Evolutionary conservation across 208 protist species (phyloP), one percentile per base, ranked within the genome.

Genomic region (Angomonas deanei): DNA sequence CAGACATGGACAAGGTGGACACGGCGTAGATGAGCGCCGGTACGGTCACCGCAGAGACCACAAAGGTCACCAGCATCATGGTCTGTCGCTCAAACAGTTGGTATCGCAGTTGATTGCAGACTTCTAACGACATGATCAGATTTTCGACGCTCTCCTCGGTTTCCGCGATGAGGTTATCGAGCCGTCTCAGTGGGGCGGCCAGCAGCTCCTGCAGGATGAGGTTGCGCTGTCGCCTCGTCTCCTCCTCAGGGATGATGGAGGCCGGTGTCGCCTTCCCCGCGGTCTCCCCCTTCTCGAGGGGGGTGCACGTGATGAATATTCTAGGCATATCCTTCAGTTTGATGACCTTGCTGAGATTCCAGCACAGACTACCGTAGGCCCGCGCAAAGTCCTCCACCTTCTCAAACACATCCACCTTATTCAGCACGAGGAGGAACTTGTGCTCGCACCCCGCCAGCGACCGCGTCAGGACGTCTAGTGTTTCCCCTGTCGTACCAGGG

Each of bases 301-400:
- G 70, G 0, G 79, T 86, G 59, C 70, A 96, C 21, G 86, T 97
- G 4, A 87, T 96, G 77, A 95, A 96, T 67, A 97, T 94, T 30
- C 76, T 84, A 23, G 92, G 92, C 38, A 96, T 78, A 56, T 97
- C 92, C 64, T 97, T 96, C 69, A 90, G 77, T 26, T 68, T 72
- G 60, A 97, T 81, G 10, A 95, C 86, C 60, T 96, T 96, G 64
- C 84, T 85, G 0, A 96, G 78, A 63, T 96, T 94, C 92, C 92
- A 97, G 84, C 89, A 97, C 3, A 97, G 77, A 2, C 86, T 81
- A 13, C 90, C 92, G 75, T 96, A 96, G 11, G 86, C 78, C 3
- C 92, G 66, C 11, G 74, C 92, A 74, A 97, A 97, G 68, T 97
- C 92, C 19, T 73, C 86, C 42, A 86, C 78, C 53, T 83, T 86